Percentiles rank a stretch among this genome's conserved stretches.
Conservation (phyloP, 805 yeast genomes). For the Grigorovia yakushimaensis region DNA sequence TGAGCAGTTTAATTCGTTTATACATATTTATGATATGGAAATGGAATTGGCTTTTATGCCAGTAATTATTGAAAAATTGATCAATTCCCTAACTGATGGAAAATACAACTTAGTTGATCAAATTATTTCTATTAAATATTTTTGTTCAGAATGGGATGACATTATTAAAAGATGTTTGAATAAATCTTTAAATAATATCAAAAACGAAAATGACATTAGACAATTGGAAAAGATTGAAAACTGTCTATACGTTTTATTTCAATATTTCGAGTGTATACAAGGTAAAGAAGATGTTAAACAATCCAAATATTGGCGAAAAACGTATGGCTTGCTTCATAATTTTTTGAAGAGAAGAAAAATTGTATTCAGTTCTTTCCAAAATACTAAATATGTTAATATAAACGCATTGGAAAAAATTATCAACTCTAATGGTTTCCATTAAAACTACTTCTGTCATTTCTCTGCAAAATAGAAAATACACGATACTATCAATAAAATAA, state of each 20-base stretch:
- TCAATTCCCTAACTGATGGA: conserved; percentile 7
- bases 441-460: too few species aligned
- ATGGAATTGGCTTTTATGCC: conserved; percentile 16
- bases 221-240: not conserved
- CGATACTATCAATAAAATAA: too few species aligned
- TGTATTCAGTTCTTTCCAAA: not conserved
- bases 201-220: not conserved
- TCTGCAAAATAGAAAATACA: too few species aligned
- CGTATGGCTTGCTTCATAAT: not conserved
- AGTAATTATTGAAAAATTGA: conserved; percentile 16
- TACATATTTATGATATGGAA: conserved; percentile 8
- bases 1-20: conserved; percentile 16
- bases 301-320: not conserved
- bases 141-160: not conserved
- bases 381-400: too few species aligned
- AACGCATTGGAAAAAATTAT: not conserved
- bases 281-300: not conserved
- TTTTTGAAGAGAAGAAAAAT: not conserved
- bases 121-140: conserved; percentile 1
- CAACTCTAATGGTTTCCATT: not conserved
- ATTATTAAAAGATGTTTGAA: not conserved
- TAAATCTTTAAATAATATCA: not conserved
- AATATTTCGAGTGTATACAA: conserved; percentile 1
- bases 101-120: conserved; percentile 1
- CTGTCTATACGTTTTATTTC: conserved; percentile 1